Conservation (phyloP, 108 stramenopile species). For the Nitzschia inconspicua region DNA sequence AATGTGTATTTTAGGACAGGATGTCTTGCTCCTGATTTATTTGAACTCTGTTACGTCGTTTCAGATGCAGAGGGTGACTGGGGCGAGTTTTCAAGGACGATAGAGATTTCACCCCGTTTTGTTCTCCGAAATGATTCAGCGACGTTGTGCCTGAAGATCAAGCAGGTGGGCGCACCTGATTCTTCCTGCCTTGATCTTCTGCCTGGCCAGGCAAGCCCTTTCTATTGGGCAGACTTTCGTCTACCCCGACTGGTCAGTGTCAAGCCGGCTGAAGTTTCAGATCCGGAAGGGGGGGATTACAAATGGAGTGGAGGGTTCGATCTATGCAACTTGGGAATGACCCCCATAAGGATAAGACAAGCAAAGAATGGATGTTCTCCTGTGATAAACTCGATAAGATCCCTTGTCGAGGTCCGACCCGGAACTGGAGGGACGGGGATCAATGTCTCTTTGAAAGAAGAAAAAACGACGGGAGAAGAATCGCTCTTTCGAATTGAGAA, state of each 20-base stretch:
- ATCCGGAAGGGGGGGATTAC: conserved; percentile 8
- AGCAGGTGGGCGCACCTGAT: conserved; percentile 59
- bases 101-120: conserved; percentile 58
- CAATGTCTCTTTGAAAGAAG: conserved; percentile 57
- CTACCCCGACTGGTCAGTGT: conserved; percentile 58
- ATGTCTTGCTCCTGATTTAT: conserved; percentile 28
- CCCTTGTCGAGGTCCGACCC: conserved; percentile 54
- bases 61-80: conserved; percentile 54
- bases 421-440: conserved; percentile 65
- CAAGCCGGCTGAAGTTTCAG: conserved; percentile 17
- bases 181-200: conserved; percentile 22
- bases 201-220: conserved; percentile 42
- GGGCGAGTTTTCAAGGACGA: conserved; percentile 64
- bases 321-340: conserved; percentile 58
- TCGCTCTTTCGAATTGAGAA: conserved; percentile 73
- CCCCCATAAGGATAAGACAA: conserved; percentile 45
- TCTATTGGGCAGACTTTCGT: conserved; percentile 63
- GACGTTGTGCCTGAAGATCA: conserved; percentile 42
- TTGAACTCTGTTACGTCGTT: conserved; percentile 61
- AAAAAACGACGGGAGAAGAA: conserved; percentile 50
- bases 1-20: conserved; percentile 8
- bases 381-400: conserved; percentile 15
- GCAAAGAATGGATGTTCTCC: background rate
- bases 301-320: conserved; percentile 79
- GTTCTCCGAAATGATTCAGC: conserved; percentile 56